Conservation (phyloP, 2,329 filamentous ascomycete genomes). For the Colletotrichum echinochloae region DNA sequence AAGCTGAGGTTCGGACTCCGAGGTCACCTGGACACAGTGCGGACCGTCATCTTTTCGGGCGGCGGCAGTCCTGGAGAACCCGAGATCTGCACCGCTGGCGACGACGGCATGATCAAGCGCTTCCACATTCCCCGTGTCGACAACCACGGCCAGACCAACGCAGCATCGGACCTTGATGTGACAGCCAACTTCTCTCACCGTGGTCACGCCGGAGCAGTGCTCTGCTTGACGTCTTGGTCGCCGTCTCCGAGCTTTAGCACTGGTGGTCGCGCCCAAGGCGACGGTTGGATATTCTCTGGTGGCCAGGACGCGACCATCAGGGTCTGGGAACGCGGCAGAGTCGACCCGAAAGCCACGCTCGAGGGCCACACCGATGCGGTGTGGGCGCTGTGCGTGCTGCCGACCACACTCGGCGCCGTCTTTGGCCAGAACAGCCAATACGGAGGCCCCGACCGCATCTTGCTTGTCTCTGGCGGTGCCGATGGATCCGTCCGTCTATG, state of each 20-base stretch:
- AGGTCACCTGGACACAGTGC: conserved; percentile 93
- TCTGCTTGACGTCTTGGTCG: conserved; percentile 87
- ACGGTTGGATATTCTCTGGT: conserved; percentile 98
- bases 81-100: conserved; percentile 95
- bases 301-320: conserved; percentile 93
- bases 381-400: conserved; percentile 94
- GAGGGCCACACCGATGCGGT: conserved; percentile 96
- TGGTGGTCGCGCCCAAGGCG: conserved; percentile 86
- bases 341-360: conserved; percentile 94
- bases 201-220: conserved; percentile 91
- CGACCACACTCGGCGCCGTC: conserved; percentile 81
- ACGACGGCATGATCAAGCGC: conserved; percentile 95
- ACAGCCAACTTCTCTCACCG: conserved; percentile 95
- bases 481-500: conserved; percentile 94
- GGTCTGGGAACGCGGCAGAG: conserved; percentile 94
- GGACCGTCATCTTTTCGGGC: conserved; percentile 95
- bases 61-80: conserved; percentile 95
- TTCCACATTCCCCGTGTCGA: conserved; percentile 94
- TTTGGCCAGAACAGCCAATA: conserved; percentile 82
- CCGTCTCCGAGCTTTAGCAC: conserved; percentile 90
- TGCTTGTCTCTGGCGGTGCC: conserved; percentile 91
- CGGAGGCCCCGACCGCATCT: conserved; percentile 84
- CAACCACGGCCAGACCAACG: conserved; percentile 58
- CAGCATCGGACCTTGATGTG: conserved; percentile 86
- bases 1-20: conserved; percentile 93